Base-by-base conservation (phyloP, 352 stramenopile genomes). In the Phytopythium chamaehyphon region DNA sequence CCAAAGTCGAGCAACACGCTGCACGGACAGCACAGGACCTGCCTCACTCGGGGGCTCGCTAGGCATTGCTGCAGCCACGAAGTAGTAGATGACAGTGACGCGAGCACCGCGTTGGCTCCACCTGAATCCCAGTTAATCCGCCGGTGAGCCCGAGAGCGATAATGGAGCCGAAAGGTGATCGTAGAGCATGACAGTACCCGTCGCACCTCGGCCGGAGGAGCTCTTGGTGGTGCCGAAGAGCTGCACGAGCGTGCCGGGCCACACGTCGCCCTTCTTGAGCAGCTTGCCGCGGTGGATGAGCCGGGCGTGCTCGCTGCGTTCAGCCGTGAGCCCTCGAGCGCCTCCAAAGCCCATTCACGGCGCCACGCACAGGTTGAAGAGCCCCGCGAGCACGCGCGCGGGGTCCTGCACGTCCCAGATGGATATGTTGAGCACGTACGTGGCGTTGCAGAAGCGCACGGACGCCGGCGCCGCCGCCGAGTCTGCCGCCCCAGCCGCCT, bases 231-330 rank as follows among this genome's bases (percentile, higher is more conserved):
- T 90, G 5, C 83, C 83, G 54, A 93, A 88, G 47, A 93, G 74
- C 73, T 93, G 83, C 37, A 93, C 81, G 19, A 89, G 71, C 0
- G 76, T 74, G 24, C 83, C 80, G 14, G 83, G 83, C 83, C 83
- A 93, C 15, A 91, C 73, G 28, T 93, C 83, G 0, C 78, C 81
- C 43, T 81, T 90, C 67, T 90, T 88, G 33, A 93, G 64, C 35
- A 93, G 42, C 67, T 90, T 91, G 14, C 83, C 83, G 26, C 80
- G 72, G 53, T 93, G 73, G 33, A 93, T 87, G 16, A 93, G 57
- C 26, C 78, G 69, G 37, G 83, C 80, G 21, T 90, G 76, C 26
- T 91, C 68, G 22, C 82, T 93, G 24, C 38, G 26, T 36, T 16
- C 8, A 18, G 16, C 22, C 1, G 36, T 26, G 19, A 43, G n/a